These are phyloP conservation scores for Chaetothyriales sp. DNA, from an alignment of 2,329 filamentous ascomycete genomes.

Conservation along the genomic window DNA sequence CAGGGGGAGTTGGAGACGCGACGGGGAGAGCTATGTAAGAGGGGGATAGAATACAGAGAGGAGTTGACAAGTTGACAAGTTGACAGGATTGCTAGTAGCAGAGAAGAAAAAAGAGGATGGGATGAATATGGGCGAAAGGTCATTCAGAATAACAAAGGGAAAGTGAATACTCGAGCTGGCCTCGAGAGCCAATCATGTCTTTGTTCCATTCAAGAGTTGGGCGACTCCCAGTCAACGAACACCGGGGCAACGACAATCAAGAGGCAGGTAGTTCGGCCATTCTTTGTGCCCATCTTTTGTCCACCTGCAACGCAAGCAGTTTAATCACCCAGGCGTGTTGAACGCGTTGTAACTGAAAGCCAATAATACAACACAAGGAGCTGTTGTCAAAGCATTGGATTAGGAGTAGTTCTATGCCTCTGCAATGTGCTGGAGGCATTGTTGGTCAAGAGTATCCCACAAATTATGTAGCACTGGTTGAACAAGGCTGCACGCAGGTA, in stretches of 20 bases:
- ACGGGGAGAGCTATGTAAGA: neutral
- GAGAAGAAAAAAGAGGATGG: neutral
- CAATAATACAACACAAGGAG: neutral
- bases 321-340: neutral
- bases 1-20: neutral
- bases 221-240: neutral
- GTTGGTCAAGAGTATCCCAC: neutral
- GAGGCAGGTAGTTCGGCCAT: neutral
- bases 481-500: neutral
- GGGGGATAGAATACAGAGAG: constrained; percentile 4
- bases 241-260: neutral
- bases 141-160: neutral
- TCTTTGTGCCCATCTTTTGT: neutral
- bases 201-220: no score
- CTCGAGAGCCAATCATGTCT: no score
- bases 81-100: neutral
- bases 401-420: neutral
- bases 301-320: neutral
- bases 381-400: neutral
- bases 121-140: neutral
- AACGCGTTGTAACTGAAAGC: neutral
- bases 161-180: neutral
- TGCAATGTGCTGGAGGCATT: neutral
- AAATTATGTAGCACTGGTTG: neutral
- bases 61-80: no score